Evolutionary conservation across 371 early-diverging fungal genomes (phyloP).

Genomic region (Mortierella sp.): DNA sequence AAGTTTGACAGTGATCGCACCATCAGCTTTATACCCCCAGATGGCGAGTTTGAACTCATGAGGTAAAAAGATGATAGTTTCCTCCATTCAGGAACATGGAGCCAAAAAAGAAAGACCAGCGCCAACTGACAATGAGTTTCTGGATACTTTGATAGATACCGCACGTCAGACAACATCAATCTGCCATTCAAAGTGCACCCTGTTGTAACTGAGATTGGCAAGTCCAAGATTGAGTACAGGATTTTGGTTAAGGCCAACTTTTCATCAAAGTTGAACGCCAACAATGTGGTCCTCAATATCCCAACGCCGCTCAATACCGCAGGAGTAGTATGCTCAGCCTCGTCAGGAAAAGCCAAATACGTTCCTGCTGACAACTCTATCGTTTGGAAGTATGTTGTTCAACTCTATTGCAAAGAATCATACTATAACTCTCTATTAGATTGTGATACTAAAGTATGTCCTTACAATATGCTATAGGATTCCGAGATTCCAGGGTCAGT

Average conservation of each 20-base stretch:
- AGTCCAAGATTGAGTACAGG: conserved; percentile 84
- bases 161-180: conserved; percentile 89
- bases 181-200: conserved; percentile 90
- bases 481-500: conserved; percentile 85
- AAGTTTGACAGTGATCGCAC: conserved; percentile 86
- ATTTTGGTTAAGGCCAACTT: conserved; percentile 85
- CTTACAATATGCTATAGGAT: conserved; percentile 64
- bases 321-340: conserved; percentile 76
- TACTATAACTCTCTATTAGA: too few species aligned
- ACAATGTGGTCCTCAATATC: conserved; percentile 84
- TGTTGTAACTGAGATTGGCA: conserved; percentile 83
- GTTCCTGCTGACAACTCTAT: conserved; percentile 87
- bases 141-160: conserved; percentile 51
- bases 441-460: not conserved
- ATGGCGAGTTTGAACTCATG: conserved; percentile 96
- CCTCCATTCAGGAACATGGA: not conserved
- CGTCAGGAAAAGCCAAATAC: conserved; percentile 90
- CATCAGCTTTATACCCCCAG: conserved; percentile 92
- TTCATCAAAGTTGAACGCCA: conserved; percentile 82
- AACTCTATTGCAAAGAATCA: too few species aligned
- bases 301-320: conserved; percentile 90
- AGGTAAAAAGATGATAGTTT: conserved; percentile 56
- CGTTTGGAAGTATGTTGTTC: conserved; percentile 87
- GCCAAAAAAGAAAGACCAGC: not conserved
- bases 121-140: not conserved